phyloP scores from a whole-genome alignment of 2,329 filamentous ascomycete genomes.

The Aspergillus sp. region DNA sequence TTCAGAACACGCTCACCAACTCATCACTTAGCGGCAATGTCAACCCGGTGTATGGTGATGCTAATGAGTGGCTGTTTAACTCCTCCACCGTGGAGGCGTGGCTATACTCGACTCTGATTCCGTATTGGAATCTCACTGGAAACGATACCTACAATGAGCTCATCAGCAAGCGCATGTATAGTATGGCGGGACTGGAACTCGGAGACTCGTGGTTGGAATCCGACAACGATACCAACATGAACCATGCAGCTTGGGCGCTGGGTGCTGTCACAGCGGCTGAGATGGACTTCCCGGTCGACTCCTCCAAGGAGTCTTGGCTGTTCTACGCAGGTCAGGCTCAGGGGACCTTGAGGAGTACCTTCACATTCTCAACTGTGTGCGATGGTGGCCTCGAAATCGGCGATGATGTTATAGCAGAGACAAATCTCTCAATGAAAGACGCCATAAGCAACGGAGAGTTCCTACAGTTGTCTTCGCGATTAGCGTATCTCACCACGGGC shows the following conservation, averaged over 20 bases:
- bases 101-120: not conserved
- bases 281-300: not conserved
- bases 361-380: not conserved
- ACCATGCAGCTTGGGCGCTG: not conserved
- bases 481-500: not conserved
- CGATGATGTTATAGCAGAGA: too few species aligned
- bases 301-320: not conserved
- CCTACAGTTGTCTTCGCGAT: not conserved
- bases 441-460: not conserved
- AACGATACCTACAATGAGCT: not conserved
- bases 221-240: not conserved
- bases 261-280: not conserved
- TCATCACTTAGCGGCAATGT: not conserved
- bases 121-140: not conserved
- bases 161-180: not conserved
- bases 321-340: not conserved
- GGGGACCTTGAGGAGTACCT: not conserved
- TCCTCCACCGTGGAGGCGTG: not conserved
- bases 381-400: not conserved
- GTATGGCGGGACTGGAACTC: not conserved
- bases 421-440: too few species aligned
- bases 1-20: not conserved
- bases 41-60: not conserved
- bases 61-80: not conserved
- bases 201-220: too few species aligned